Base-by-base conservation (phyloP, 768 basidiomycete species). In the Astraeus odoratus region DNA sequence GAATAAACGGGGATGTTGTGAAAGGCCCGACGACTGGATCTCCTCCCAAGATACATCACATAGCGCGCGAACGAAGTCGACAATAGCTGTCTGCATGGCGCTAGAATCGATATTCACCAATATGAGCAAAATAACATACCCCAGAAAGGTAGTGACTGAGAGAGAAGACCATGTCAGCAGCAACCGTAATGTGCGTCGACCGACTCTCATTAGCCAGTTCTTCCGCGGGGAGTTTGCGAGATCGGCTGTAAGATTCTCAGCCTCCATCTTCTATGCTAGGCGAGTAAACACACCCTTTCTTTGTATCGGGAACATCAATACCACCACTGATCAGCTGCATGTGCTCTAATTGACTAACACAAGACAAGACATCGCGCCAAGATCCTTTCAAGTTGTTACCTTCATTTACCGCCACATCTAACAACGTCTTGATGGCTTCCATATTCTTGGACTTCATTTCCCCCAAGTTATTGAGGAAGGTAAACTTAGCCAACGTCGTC, bases 381-480 rank as follows among this genome's bases (percentile, higher is more conserved):
- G 87, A 92, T 1, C 83, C 85, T 69, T 94, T 96, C 49, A 99
- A 75, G 60, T 90, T 83, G 62, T 96, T 97, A 49, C 96, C 96
- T 61, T 99, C 94, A n/a, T 80, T 86, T 31, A 95, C 86, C 13
- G 96, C 95, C 35, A 99, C 81, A 57, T 98, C 96, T 9, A 99
- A 70, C 42, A 99, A 72, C 3, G 90, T 69, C 66, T 97, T 98
- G 69, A 99, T 97, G 5, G 95, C 96, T 61, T 98, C 96, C 81
- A 99, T 96, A 60, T 98, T 98, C 73, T 98, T 98, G 26, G 90
- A 76, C 68, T 92, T 94, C 96, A 99, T 99, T 71, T 98, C 96
- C 44, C 93, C 92, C 4, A 98, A 69, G 59, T 99, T 98, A 64
- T 89, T 97, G 51, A 98, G 73, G 74, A 96, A 96, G 0, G 96